These are phyloP conservation scores for Plectosphaerella plurivora DNA, from an alignment of 2,329 filamentous ascomycete species.

Conservation along the genomic window DNA sequence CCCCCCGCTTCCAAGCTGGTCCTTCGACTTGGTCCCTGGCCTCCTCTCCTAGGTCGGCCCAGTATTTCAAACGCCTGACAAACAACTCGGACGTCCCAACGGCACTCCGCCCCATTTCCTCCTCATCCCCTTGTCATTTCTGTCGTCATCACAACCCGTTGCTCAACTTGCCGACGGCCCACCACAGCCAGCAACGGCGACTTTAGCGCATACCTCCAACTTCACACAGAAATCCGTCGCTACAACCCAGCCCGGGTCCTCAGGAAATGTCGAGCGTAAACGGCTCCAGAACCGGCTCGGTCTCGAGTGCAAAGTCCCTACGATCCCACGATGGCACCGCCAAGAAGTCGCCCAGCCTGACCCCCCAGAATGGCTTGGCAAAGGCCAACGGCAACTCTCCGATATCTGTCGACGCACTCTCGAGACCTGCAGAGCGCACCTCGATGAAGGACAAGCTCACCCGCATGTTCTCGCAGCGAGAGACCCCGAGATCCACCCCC, in stretches of 20 bases:
- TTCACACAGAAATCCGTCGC: too few species aligned
- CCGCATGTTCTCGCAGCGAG: slow-evolving; percentile 55
- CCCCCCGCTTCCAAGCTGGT: too few species aligned
- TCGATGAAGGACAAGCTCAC: slow-evolving; percentile 62
- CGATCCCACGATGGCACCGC: slow-evolving; percentile 38
- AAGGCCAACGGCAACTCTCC: slow-evolving; percentile 18
- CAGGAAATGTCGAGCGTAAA: neutral
- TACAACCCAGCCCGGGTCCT: neutral
- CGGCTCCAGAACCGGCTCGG: slow-evolving; percentile 20
- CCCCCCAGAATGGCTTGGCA: slow-evolving; percentile 31
- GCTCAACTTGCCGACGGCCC: neutral
- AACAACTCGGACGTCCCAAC: too few species aligned
- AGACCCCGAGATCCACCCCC: slow-evolving; percentile 26
- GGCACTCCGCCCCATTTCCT: too few species aligned
- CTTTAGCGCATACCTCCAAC: neutral
- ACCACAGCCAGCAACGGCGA: neutral
- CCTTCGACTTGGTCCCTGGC: too few species aligned
- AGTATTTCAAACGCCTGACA: too few species aligned
- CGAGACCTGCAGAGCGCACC: slow-evolving; percentile 43
- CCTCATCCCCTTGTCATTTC: neutral
- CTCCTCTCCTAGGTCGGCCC: too few species aligned
- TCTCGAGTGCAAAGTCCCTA: slow-evolving; percentile 44
- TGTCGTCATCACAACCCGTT: neutral
- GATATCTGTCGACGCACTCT: slow-evolving; percentile 20
- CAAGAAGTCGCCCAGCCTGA: slow-evolving; percentile 33